Percentiles rank a stretch among this genome's conserved stretches.
Evolutionary conservation across 176 grass and related monocot genomes (phyloP).

Genomic region (Triticum timopheevii): DNA sequence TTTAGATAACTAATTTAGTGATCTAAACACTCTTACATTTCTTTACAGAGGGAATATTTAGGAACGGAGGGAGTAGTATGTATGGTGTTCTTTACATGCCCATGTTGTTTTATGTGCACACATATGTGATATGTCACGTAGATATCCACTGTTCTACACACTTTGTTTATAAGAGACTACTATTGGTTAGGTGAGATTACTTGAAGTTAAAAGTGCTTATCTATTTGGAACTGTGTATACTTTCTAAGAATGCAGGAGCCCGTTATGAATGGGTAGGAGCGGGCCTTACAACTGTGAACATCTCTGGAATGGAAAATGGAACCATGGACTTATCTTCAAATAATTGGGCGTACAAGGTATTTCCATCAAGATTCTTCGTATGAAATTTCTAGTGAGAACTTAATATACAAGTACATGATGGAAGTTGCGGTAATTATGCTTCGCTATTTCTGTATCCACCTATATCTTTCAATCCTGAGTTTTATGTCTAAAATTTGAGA

Average conservation of each 20-base stretch:
- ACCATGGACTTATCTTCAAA: constrained; percentile 57
- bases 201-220: constrained; percentile 10
- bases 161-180: background rate
- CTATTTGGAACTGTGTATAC: constrained; percentile 25
- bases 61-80: background rate
- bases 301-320: constrained; percentile 55
- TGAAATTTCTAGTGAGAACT: background rate
- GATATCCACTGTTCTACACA: background rate
- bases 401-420: constrained; percentile 18
- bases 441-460: background rate
- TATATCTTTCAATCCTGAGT: constrained; percentile 16
- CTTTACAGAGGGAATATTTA: no score
- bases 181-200: background rate
- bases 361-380: background rate
- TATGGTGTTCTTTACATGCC: background rate
- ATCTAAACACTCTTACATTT: no score
- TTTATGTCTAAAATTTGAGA: constrained; percentile 2
- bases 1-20: no score
- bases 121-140: background rate
- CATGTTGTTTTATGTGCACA: constrained; percentile 10
- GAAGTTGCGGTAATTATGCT: background rate
- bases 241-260: constrained; percentile 76
- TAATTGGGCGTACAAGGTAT: constrained; percentile 83
- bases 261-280: constrained; percentile 93
- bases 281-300: constrained; percentile 68